Conservation (phyloP, 2,329 filamentous ascomycete genomes). For the Paracorniculantispora psalliotae region DNA sequence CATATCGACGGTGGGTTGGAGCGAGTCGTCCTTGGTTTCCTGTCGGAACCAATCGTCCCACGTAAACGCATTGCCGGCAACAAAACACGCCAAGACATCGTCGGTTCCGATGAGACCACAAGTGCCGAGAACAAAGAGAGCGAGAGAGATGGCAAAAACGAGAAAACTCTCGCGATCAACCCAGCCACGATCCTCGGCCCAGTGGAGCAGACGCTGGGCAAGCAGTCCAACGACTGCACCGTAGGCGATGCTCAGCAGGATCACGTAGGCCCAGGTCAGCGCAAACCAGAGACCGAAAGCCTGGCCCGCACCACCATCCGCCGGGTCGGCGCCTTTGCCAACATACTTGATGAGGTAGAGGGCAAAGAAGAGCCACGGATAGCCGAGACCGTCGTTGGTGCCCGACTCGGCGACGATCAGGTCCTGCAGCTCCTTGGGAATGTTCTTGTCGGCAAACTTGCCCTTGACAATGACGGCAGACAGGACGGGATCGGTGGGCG, state of each 20-base stretch:
- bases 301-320: constrained; percentile 48
- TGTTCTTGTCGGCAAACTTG: constrained; percentile 86
- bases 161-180: constrained; percentile 85
- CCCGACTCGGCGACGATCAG: constrained; percentile 80
- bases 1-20: constrained; percentile 96
- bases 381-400: constrained; percentile 83
- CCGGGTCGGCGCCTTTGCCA: constrained; percentile 52
- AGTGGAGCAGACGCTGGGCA: constrained; percentile 76
- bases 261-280: constrained; percentile 79
- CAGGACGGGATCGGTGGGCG: constrained; percentile 82
- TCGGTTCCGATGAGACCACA: constrained; percentile 84
- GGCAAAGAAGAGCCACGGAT: constrained; percentile 82
- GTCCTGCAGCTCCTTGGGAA: constrained; percentile 74
- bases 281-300: constrained; percentile 80
- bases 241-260: constrained; percentile 72
- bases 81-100: constrained; percentile 86
- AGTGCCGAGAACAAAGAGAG: constrained; percentile 81
- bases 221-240: constrained; percentile 74
- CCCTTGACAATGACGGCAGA: constrained; percentile 91
- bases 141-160: constrained; percentile 78
- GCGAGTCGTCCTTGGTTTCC: constrained; percentile 81
- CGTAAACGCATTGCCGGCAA: constrained; percentile 85
- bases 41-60: constrained; percentile 94
- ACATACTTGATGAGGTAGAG: constrained; percentile 78
- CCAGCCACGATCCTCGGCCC: constrained; percentile 74